Evolutionary conservation across 805 yeast species (phyloP), one percentile per base, ranked within the genome.

Genomic region (Wickerhamomyces bisporus): DNA sequence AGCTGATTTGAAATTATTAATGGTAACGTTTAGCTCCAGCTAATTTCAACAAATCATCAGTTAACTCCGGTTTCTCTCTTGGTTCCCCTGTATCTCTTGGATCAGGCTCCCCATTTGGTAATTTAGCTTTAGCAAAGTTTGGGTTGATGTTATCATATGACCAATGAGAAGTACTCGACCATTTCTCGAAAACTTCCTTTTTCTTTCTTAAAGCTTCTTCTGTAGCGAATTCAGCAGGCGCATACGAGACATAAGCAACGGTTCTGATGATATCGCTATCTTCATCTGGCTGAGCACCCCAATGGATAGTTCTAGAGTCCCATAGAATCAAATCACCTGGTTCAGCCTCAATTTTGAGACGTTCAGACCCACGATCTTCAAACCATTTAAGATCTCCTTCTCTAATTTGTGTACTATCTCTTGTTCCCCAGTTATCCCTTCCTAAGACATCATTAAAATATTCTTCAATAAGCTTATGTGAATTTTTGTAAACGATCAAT

Each of bases 281-380:
- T 6, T 43, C 47, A 8, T 45, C 45, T 23, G 62, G 64, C 20
- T 48, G 52, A 28, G 41, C 48, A 14, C 64, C 64, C 49, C 55
- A 59, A 40, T 60, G 65, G 21, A 50, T 38, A 3, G 48, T 40
- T 48, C 64, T 49, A 9, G 65, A 60, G 39, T 60, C 65, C 65
- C 65, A 61, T 5, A 61, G 25, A 26, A 61, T 57, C 37, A 60
- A 42, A 43, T 61, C 66, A 30, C 66, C 66, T 6, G 62, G 58
- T 38, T 58, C 60, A 26, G 53, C 58, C 13, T 50, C 42, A 5
- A 60, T 42, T 44, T 57, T 60, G 26, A 52, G 25, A 28, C 50
- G 49, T 32, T 60, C 56, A 34, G 57, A 50, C 14, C 60, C 62
- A 23, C 47, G 44, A 13, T 42, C 47, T 15, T 43, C 29, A 30